Percentiles rank a stretch among this genome's conserved stretches.
Conservation (phyloP, 2,329 filamentous ascomycete genomes). For the Fusarium nelsonii region DNA sequence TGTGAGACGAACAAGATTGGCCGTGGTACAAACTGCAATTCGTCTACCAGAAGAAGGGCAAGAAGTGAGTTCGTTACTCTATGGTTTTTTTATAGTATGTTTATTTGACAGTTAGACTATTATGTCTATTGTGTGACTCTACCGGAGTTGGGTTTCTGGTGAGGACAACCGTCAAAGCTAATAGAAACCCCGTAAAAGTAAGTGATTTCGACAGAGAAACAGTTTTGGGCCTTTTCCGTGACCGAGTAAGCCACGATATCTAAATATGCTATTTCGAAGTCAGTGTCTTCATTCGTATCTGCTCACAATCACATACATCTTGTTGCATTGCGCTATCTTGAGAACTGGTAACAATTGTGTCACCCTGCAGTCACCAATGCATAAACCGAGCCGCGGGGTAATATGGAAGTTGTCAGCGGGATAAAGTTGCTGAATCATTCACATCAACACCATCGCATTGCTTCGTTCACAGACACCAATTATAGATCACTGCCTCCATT, state of each 20-base stretch:
- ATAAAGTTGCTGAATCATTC: background rate
- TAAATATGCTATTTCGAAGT: background rate
- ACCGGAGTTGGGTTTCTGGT: background rate
- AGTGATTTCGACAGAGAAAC: background rate
- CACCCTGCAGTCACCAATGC: conserved; percentile 25
- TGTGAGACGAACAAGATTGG: background rate
- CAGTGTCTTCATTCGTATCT: background rate
- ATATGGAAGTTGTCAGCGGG: background rate
- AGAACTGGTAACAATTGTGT: conserved; percentile 9
- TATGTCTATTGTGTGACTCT: background rate
- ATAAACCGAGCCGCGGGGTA: conserved; percentile 30
- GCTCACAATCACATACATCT: background rate
- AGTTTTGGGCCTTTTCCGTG: background rate
- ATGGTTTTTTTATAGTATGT: no score
- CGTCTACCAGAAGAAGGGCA: background rate
- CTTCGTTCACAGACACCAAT: background rate
- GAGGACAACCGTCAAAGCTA: no score
- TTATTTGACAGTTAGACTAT: no score
- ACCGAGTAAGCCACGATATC: background rate
- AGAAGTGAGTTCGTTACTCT: background rate
- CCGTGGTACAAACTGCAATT: background rate
- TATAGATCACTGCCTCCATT: background rate
- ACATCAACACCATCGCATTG: conserved; percentile 2
- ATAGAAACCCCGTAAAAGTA: background rate
- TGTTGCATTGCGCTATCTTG: background rate